Percentiles rank a stretch among this genome's conserved stretches.
phyloP scores from a whole-genome alignment of 2,329 filamentous ascomycete species.

The Cladophialophora chaetospira region DNA sequence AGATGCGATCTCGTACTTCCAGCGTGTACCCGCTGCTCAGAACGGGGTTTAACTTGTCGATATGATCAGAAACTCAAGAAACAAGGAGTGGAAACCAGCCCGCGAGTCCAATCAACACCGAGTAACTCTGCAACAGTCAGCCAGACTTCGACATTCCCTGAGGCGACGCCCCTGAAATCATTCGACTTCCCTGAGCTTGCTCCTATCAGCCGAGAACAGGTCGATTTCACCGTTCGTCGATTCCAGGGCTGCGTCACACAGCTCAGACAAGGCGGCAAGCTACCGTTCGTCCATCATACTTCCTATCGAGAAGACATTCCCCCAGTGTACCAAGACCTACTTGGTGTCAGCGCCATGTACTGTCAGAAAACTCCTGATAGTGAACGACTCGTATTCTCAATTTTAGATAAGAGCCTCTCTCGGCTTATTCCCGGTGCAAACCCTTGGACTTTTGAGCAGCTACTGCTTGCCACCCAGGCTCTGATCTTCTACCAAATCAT shows the following conservation, averaged over 20 bases:
- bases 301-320: not conserved
- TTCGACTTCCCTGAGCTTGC: constrained; percentile 10
- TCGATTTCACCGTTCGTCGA: constrained; percentile 1
- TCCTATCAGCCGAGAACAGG: constrained; percentile 2
- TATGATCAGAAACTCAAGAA: not conserved
- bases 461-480: constrained; percentile 1
- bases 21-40: not conserved
- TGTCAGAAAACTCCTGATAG: not conserved
- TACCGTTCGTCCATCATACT: constrained; percentile 6
- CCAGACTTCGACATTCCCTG: not conserved
- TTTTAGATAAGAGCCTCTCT: constrained; percentile 1
- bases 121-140: not conserved
- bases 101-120: not conserved
- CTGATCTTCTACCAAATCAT: constrained; percentile 10
- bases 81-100: too few relatives aligned
- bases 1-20: constrained; percentile 4
- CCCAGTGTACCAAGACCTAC: not conserved
- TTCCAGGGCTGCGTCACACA: not conserved
- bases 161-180: not conserved
- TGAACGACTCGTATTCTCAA: not conserved
- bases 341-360: constrained; percentile 10
- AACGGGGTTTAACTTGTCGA: not conserved
- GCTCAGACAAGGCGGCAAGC: not conserved
- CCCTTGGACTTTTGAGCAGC: not conserved
- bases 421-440: not conserved